These are phyloP conservation scores for Cladosporium sp. DNA, from an alignment of 2,329 filamentous ascomycete genomes.

Conservation along the genomic window DNA sequence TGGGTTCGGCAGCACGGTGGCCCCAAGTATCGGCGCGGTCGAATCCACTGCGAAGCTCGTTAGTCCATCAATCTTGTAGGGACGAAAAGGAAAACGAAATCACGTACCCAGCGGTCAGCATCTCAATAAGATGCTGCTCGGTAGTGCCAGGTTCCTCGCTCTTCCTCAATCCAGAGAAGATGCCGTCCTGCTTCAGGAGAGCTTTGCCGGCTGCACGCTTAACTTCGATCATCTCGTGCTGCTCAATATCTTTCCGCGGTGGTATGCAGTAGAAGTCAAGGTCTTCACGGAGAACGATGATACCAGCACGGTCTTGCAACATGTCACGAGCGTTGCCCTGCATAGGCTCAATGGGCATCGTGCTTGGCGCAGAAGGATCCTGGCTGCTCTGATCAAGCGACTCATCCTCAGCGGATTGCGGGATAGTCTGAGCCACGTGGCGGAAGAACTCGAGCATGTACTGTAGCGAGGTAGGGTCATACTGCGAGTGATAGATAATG, in stretches of 20 bases:
- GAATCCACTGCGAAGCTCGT: slow-evolving; percentile 68
- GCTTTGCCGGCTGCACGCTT: slow-evolving; percentile 88
- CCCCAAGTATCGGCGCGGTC: slow-evolving; percentile 95
- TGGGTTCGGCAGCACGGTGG: slow-evolving; percentile 93
- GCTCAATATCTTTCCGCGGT: slow-evolving; percentile 77
- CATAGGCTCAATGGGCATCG: slow-evolving; percentile 69
- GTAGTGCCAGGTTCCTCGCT: slow-evolving; percentile 96
- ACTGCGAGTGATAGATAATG: slow-evolving; percentile 64
- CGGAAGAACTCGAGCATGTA: slow-evolving; percentile 99
- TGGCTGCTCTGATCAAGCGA: slow-evolving; percentile 43
- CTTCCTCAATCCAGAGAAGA: slow-evolving; percentile 91
- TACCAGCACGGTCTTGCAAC: slow-evolving; percentile 85
- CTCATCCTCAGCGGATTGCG: slow-evolving; percentile 60
- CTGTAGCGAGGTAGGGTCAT: slow-evolving; percentile 91
- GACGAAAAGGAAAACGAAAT: not conserved
- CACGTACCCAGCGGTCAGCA: slow-evolving; percentile 92
- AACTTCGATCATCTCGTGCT: slow-evolving; percentile 90
- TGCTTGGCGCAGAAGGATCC: slow-evolving; percentile 57
- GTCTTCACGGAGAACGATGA: slow-evolving; percentile 94
- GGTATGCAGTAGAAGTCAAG: slow-evolving; percentile 97
- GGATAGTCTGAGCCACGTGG: slow-evolving; percentile 93
- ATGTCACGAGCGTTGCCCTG: slow-evolving; percentile 65
- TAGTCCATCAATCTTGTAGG: not conserved
- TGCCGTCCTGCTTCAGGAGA: slow-evolving; percentile 85
- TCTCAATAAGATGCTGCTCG: slow-evolving; percentile 97